A percentile compares a stretch with the other conserved stretches of the same genome.
phyloP scores from a whole-genome alignment of 2,329 filamentous ascomycete genomes.

The Pseudogymnoascus sp. region DNA sequence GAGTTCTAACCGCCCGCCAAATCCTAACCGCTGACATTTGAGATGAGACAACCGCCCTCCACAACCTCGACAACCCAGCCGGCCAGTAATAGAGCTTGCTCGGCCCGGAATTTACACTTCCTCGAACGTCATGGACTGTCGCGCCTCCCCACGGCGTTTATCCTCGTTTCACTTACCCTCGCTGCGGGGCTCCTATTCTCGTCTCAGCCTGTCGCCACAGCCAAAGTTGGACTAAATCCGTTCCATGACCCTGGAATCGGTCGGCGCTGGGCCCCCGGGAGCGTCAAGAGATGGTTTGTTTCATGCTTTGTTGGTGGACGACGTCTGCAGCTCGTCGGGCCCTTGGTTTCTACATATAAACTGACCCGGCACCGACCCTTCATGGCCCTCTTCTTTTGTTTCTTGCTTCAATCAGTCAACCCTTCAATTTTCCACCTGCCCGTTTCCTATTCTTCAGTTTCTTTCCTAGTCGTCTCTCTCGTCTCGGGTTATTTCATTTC shows the following conservation, averaged over 20 bases:
- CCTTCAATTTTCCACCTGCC: conserved; percentile 20
- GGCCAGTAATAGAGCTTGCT: neutral
- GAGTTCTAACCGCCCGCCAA: conserved; percentile 8
- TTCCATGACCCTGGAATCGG: conserved; percentile 7
- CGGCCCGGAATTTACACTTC: neutral
- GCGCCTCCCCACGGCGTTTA: conserved; percentile 6
- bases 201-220: neutral
- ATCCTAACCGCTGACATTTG: conserved; percentile 8
- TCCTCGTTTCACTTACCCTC: conserved; percentile 4
- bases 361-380: conserved; percentile 18
- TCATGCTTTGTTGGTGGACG: conserved; percentile 3
- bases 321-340: neutral
- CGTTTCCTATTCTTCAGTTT: conserved; percentile 18
- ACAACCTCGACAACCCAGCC: neutral
- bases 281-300: conserved; percentile 1
- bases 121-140: conserved; percentile 1
- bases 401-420: conserved; percentile 17
- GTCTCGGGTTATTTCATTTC: conserved; percentile 5
- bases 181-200: neutral
- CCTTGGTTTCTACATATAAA: conserved; percentile 20
- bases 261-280: neutral
- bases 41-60: conserved; percentile 8
- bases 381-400: conserved; percentile 15
- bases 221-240: conserved; percentile 5
- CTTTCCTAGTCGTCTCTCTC: conserved; percentile 11